Conservation (phyloP, 2,329 filamentous ascomycete species). For the Alternaria atra region DNA sequence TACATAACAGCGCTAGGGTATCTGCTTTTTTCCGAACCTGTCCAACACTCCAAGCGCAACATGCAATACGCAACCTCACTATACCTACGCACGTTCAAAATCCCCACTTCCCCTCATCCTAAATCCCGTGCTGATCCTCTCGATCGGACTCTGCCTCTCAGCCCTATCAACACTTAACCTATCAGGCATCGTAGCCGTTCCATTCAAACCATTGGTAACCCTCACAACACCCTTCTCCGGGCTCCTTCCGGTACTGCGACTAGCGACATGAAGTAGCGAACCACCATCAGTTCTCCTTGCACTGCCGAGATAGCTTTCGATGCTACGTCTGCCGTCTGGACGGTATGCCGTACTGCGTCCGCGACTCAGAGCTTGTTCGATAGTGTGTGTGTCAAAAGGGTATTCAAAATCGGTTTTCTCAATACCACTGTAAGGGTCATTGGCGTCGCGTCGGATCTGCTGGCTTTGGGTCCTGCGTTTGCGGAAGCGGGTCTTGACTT, state of each 20-base stretch:
- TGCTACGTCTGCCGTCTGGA: slow-evolving; percentile 32
- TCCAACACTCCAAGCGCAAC: background rate
- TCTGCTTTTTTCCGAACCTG: background rate
- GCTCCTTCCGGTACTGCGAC: slow-evolving; percentile 40
- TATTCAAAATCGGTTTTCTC: slow-evolving; percentile 29
- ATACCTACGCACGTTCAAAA: slow-evolving; percentile 24
- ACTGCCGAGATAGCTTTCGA: slow-evolving; percentile 41
- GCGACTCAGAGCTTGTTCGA: slow-evolving; percentile 41
- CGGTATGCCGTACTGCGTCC: slow-evolving; percentile 35
- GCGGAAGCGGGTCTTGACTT: slow-evolving; percentile 30
- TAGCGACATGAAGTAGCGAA: slow-evolving; percentile 41
- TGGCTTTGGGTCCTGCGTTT: slow-evolving; percentile 8
- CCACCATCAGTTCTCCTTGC: slow-evolving; percentile 16
- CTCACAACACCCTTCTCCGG: slow-evolving; percentile 20
- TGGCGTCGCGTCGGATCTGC: background rate
- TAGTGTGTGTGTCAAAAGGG: slow-evolving; percentile 31
- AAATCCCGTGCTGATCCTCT: slow-evolving; percentile 47
- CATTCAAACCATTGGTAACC: slow-evolving; percentile 19
- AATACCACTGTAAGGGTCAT: slow-evolving; percentile 4
- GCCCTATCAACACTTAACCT: slow-evolving; percentile 31
- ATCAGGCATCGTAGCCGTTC: slow-evolving; percentile 17
- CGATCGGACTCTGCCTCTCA: slow-evolving; percentile 32
- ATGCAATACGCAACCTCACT: background rate
- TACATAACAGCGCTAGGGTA: slow-evolving; percentile 4
- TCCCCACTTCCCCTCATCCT: slow-evolving; percentile 44